phyloP scores from a whole-genome alignment of 2,329 filamentous ascomycete species.

The Fusarium nodosum region DNA sequence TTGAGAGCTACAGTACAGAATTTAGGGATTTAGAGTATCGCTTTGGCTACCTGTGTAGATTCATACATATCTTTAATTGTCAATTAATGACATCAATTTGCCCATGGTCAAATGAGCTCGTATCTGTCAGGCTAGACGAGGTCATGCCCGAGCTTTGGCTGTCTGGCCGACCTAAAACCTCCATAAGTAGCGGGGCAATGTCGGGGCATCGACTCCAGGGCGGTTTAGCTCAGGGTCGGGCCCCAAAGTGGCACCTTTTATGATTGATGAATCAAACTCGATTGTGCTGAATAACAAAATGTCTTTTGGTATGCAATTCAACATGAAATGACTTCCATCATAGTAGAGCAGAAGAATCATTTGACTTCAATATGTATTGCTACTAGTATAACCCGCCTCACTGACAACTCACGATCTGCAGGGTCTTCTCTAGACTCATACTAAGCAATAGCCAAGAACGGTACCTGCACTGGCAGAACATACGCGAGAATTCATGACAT shows the following conservation, averaged over 20 bases:
- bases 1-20: not conserved
- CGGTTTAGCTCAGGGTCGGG: conserved; percentile 27
- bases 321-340: not conserved
- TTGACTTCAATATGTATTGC: not conserved
- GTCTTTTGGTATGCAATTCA: not conserved
- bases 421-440: not conserved
- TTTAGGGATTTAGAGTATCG: not conserved
- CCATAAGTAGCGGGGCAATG: conserved; percentile 7
- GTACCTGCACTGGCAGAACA: not conserved
- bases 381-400: not conserved
- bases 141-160: conserved; percentile 20
- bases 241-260: conserved; percentile 28
- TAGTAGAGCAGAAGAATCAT: not conserved
- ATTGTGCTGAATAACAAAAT: conserved; percentile 5
- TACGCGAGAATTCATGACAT: not conserved
- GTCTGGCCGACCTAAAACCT: conserved; percentile 12
- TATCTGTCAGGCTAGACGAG: conserved; percentile 28
- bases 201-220: conserved; percentile 5
- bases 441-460: conserved; percentile 2
- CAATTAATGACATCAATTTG: conserved; percentile 42
- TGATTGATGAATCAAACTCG: not conserved
- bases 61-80: not conserved
- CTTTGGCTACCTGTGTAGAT: not conserved
- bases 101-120: conserved; percentile 21
- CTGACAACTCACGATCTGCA: conserved; percentile 6